Conservation (phyloP, 1,284 basidiomycete genomes). For the Heterobasidion annosum region DNA sequence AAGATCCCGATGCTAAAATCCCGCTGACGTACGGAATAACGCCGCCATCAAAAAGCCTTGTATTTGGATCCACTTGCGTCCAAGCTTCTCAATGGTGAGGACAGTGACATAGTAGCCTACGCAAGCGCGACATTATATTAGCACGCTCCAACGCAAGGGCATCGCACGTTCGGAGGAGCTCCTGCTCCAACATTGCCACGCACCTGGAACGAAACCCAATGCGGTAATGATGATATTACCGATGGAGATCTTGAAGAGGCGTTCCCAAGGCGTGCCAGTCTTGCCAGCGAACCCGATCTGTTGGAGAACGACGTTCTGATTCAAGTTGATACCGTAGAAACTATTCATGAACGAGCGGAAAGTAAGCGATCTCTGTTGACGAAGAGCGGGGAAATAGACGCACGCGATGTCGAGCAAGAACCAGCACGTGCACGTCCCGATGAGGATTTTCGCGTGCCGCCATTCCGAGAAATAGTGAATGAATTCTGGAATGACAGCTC, state of each 20-base stretch:
- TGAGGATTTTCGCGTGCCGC: conserved; percentile 42
- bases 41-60: conserved; percentile 71
- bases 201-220: conserved; percentile 68
- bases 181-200: conserved; percentile 4
- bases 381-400: conserved; percentile 9
- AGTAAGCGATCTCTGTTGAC: neutral
- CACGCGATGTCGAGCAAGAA: conserved; percentile 48
- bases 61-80: conserved; percentile 69
- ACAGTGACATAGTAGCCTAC: conserved; percentile 62
- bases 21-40: conserved; percentile 44
- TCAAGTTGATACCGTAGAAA: conserved; percentile 75
- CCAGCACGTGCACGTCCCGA: conserved; percentile 47
- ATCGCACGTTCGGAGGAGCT: conserved; percentile 4
- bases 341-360: conserved; percentile 18
- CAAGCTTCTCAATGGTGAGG: conserved; percentile 62
- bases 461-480: conserved; percentile 44
- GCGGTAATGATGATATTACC: conserved; percentile 67
- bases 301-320: conserved; percentile 65
- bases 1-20: neutral
- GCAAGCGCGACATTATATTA: neutral
- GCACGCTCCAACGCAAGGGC: conserved; percentile 9
- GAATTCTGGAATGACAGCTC: conserved; percentile 27
- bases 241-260: conserved; percentile 53
- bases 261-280: conserved; percentile 48
- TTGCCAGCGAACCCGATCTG: conserved; percentile 58